A percentile compares a stretch with the other conserved stretches of the same genome.
Conservation (phyloP, 768 basidiomycete genomes). For the Butyriboletus loyo region DNA sequence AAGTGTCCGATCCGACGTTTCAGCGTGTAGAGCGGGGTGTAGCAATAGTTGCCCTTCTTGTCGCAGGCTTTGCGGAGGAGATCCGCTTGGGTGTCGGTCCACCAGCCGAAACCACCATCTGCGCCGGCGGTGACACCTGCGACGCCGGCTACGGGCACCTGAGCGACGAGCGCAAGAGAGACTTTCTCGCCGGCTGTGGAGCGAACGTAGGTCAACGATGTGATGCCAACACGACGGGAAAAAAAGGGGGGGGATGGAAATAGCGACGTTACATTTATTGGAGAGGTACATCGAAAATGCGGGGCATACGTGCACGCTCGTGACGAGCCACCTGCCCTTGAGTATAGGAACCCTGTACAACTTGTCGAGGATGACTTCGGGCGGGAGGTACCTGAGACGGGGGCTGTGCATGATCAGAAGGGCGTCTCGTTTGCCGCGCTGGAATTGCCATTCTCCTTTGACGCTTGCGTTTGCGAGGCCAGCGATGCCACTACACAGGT, state of each 20-base stretch:
- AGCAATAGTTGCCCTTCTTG: slow-evolving; percentile 19
- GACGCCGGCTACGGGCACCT: slow-evolving; percentile 8
- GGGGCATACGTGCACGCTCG: slow-evolving; percentile 29
- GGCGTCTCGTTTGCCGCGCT: slow-evolving; percentile 30
- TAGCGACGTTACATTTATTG: slow-evolving; percentile 15
- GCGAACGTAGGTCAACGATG: background rate
- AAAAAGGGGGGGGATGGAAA: background rate
- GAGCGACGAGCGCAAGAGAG: slow-evolving; percentile 20
- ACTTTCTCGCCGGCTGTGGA: slow-evolving; percentile 22
- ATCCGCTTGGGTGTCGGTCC: slow-evolving; percentile 15
- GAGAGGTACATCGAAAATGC: slow-evolving; percentile 35
- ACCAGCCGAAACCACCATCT: slow-evolving; percentile 17
- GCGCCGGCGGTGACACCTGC: slow-evolving; percentile 15
- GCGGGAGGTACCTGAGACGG: slow-evolving; percentile 20
- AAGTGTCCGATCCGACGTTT: slow-evolving; percentile 7
- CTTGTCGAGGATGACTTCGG: slow-evolving; percentile 18
- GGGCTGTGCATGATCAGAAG: slow-evolving; percentile 35
- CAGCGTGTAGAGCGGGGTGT: slow-evolving; percentile 28
- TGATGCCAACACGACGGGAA: background rate
- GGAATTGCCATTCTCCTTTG: slow-evolving; percentile 36
- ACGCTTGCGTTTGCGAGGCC: slow-evolving; percentile 31
- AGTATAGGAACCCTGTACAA: slow-evolving; percentile 26
- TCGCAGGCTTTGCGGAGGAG: slow-evolving; percentile 25
- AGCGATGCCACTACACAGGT: slow-evolving; percentile 10
- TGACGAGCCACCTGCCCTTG: slow-evolving; percentile 34